These are phyloP conservation scores for Candida tammaniensis DNA, from an alignment of 805 yeast species.

Conservation along the genomic window DNA sequence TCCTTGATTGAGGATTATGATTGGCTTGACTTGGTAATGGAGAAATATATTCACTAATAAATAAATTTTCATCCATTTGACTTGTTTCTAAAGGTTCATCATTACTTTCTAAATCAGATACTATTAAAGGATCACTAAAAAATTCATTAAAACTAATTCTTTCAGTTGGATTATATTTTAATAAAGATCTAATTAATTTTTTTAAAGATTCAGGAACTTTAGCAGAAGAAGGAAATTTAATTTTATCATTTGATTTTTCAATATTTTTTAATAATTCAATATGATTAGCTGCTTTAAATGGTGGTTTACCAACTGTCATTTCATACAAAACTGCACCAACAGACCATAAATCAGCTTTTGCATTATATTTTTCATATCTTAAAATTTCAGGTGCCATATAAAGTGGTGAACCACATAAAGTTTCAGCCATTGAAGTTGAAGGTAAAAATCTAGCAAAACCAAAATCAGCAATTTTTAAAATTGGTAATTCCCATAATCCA, in stretches of 20 bases:
- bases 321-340: constrained; percentile 96
- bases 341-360: constrained; percentile 97
- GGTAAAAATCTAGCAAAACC: constrained; percentile 97
- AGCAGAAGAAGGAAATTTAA: constrained; percentile 69
- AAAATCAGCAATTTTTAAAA: constrained; percentile 92
- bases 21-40: constrained; percentile 22
- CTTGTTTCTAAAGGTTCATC: constrained; percentile 65
- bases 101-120: constrained; percentile 47
- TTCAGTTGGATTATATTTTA: constrained; percentile 82
- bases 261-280: constrained; percentile 84
- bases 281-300: constrained; percentile 91
- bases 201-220: constrained; percentile 65
- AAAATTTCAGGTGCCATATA: constrained; percentile 99
- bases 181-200: constrained; percentile 66
- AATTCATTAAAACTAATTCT: constrained; percentile 88
- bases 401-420: constrained; percentile 94
- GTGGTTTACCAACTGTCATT: constrained; percentile 96
- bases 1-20: neutral
- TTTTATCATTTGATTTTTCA: constrained; percentile 74
- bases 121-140: constrained; percentile 69
- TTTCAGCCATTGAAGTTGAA: constrained; percentile 90
- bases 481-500: constrained; percentile 87
- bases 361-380: constrained; percentile 91
- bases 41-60: constrained; percentile 77
- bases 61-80: constrained; percentile 72